These are phyloP conservation scores for Panaeolus cyanescens DNA, from an alignment of 768 basidiomycete species.

Conservation along the genomic window DNA sequence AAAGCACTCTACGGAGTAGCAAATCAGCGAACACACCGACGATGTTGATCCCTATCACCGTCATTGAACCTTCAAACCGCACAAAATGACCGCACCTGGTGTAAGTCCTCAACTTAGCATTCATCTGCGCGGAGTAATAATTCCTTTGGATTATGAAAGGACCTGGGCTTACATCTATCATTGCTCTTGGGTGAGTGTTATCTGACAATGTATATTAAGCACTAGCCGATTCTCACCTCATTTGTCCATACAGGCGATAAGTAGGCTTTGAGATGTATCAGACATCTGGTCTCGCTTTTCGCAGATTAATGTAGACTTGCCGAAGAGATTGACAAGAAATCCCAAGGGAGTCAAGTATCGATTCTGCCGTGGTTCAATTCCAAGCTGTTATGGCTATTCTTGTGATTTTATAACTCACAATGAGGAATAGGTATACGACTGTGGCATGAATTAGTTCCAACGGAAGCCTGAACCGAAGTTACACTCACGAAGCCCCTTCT, in stretches of 20 bases:
- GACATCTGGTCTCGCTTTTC: background rate
- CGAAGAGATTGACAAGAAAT: conserved; percentile 59
- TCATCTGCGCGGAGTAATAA: no score
- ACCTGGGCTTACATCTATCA: background rate
- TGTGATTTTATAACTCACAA: conserved; percentile 28
- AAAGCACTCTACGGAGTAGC: background rate
- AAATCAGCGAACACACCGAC: conserved; percentile 30
- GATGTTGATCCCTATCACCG: conserved; percentile 49
- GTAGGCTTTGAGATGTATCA: conserved; percentile 34
- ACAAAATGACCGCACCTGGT: conserved; percentile 47
- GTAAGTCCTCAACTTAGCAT: background rate
- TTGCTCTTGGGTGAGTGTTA: background rate
- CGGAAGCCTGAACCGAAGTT: background rate
- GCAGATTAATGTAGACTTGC: conserved; percentile 19
- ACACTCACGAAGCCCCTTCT: conserved; percentile 45
- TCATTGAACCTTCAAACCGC: conserved; percentile 53
- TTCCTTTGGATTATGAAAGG: no score
- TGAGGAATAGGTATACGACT: conserved; percentile 47
- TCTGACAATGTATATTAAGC: background rate
- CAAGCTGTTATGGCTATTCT: background rate
- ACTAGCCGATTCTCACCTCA: background rate
- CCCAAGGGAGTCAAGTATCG: conserved; percentile 65
- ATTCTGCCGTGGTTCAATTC: conserved; percentile 39
- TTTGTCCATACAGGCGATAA: conserved; percentile 40
- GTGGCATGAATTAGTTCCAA: background rate